Evolutionary conservation across 352 stramenopile species (phyloP), one percentile per base, ranked within the genome.

Genomic region (Globisporangium rhizosaccharum): DNA sequence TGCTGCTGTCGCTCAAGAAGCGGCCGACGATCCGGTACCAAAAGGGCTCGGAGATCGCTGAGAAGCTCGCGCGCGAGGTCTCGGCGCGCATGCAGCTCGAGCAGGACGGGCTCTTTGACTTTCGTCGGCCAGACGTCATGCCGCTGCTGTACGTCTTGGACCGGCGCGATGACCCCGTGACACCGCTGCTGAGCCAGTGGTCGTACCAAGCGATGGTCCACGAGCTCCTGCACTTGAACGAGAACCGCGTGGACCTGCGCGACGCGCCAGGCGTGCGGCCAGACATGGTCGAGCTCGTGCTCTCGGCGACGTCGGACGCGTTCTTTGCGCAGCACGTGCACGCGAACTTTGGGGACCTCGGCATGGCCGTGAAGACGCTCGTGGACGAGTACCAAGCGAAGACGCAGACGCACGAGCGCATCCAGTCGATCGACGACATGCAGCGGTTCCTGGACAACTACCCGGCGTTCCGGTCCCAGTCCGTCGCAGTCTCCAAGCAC

Each of bases 181-280:
- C 97, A 44, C 97, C 97, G 26, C 70, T 99, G 50, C 78, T 99
- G 53, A 96, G 81, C 49, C 97, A 99, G 73, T 99, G 96, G 96
- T 98, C 90, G 25, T 98, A 98, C 68, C 94, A 98, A 73, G 97
- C 97, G 25, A 99, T 99, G 97, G 96, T 99, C 7, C 97, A 99
- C 69, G 97, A 99, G 80, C 76, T 99, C 44, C 71, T 99, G 41
- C 94, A 94, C 12, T 79, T 99, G 45, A 94, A 98, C 55, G 97
- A 99, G 76, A 99, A 99, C 77, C 88, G 97, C 28, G 96, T 99
- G 53, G 86, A 98, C 63, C 80, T 99, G 49, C 82, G 85, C 33
- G 94, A 97, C 56, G 96, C 91, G 36, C 96, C 96, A 0, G 96
- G 96, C 56, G 86, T 98, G 26, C 77, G 88, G 33, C 97, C 98